These are phyloP conservation scores for Lentinula sp. DNA, from an alignment of 768 basidiomycete species.

Conservation along the genomic window DNA sequence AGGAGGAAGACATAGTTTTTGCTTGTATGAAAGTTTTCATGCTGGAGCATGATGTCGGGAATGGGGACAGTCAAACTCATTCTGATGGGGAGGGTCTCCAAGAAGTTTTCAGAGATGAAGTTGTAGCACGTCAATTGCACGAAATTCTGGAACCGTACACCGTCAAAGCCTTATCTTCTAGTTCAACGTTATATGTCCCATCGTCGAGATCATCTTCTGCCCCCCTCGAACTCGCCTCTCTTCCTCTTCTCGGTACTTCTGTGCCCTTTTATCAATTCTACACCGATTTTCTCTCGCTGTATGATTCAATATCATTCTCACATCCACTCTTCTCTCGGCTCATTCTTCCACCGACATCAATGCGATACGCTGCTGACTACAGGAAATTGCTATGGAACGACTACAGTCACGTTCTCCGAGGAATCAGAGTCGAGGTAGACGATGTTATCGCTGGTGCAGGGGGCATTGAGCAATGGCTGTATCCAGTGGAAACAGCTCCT, in stretches of 20 bases:
- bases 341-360: constrained; percentile 70
- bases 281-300: constrained; percentile 49
- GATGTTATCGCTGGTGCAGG: constrained; percentile 38
- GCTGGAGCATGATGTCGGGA: constrained; percentile 76
- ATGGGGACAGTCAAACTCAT: constrained; percentile 26
- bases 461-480: constrained; percentile 57
- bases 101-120: constrained; percentile 78
- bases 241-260: constrained; percentile 48
- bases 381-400: constrained; percentile 83
- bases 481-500: constrained; percentile 60
- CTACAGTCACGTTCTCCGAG: constrained; percentile 59
- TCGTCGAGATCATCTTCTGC: constrained; percentile 7
- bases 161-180: constrained; percentile 20
- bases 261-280: constrained; percentile 82
- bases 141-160: constrained; percentile 54
- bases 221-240: constrained; percentile 44
- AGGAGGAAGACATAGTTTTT: constrained; percentile 54
- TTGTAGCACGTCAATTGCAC: constrained; percentile 55
- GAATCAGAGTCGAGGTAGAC: constrained; percentile 39
- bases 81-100: constrained; percentile 33
- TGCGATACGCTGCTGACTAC: constrained; percentile 77
- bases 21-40: constrained; percentile 92
- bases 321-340: constrained; percentile 71
- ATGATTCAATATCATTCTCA: constrained; percentile 85
- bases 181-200: neutral